Conservation (phyloP, 2,329 filamentous ascomycete species). For the Botryotinia calthae region DNA sequence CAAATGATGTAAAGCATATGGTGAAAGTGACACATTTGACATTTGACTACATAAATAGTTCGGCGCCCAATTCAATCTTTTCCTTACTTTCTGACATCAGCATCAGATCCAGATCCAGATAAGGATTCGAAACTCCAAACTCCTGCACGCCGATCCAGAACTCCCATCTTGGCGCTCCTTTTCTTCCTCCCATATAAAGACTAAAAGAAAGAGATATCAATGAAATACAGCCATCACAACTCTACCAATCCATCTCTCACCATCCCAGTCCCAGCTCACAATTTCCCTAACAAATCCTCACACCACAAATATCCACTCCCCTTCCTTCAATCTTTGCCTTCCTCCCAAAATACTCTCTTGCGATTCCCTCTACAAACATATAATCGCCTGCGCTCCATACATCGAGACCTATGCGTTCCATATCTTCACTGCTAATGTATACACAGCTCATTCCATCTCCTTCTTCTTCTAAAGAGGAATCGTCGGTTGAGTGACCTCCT, state of each 20-base stretch:
- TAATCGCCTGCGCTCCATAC: constrained; percentile 71
- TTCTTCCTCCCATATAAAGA: neutral
- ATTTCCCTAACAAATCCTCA: constrained; percentile 58
- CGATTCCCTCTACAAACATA: constrained; percentile 63
- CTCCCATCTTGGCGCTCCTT: neutral
- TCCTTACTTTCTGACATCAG: neutral
- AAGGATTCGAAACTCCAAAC: neutral
- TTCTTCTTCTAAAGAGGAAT: constrained; percentile 41
- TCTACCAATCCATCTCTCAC: neutral
- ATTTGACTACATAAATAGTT: neutral
- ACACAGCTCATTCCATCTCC: constrained; percentile 41
- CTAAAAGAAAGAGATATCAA: neutral
- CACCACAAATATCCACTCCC: constrained; percentile 71
- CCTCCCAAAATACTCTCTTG: constrained; percentile 64
- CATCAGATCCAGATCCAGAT: neutral
- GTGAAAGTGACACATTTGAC: neutral
- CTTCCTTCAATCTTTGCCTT: constrained; percentile 63
- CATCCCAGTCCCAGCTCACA: no score
- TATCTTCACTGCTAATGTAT: constrained; percentile 60
- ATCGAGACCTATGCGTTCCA: constrained; percentile 73
- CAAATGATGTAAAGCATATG: neutral
- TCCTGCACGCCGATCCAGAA: neutral
- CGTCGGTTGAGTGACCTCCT: constrained; percentile 44
- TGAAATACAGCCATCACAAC: neutral
- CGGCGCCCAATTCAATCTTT: neutral